phyloP scores from a whole-genome alignment of 768 basidiomycete species.

The Tricholoma sp. region DNA sequence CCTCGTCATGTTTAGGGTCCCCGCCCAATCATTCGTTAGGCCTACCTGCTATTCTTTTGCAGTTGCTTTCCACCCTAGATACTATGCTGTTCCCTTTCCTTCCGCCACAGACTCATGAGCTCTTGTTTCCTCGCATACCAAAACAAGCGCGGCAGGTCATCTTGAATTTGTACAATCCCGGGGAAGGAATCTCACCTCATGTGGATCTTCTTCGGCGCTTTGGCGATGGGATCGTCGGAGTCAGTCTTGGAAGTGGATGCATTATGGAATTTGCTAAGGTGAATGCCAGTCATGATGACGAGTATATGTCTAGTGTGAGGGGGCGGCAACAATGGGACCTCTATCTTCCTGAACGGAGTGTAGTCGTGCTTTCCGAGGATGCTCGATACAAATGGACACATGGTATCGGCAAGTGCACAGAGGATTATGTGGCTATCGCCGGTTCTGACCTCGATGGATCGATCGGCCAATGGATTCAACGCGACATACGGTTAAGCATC shows the following conservation, averaged over 20 bases:
- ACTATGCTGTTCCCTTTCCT: slow-evolving; percentile 44
- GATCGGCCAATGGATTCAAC: slow-evolving; percentile 36
- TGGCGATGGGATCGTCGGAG: slow-evolving; percentile 85
- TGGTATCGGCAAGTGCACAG: slow-evolving; percentile 63
- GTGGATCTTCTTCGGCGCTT: slow-evolving; percentile 82
- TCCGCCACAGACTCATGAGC: slow-evolving; percentile 40
- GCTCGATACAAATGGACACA: slow-evolving; percentile 88
- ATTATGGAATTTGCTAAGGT: slow-evolving; percentile 69
- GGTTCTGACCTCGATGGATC: slow-evolving; percentile 14
- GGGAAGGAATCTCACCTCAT: slow-evolving; percentile 86
- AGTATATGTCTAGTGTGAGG: neutral
- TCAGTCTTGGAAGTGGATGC: slow-evolving; percentile 76
- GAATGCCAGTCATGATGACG: slow-evolving; percentile 1
- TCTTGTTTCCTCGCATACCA: slow-evolving; percentile 55
- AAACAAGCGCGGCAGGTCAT: slow-evolving; percentile 74
- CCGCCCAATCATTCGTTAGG: slow-evolving; percentile 24
- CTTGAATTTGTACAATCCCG: slow-evolving; percentile 82
- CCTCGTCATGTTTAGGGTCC: slow-evolving; percentile 1
- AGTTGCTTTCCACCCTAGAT: slow-evolving; percentile 49
- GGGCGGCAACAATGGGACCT: slow-evolving; percentile 35
- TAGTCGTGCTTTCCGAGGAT: slow-evolving; percentile 73
- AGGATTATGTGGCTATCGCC: slow-evolving; percentile 51
- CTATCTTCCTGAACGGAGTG: slow-evolving; percentile 70
- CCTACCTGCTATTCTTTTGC: slow-evolving; percentile 51
- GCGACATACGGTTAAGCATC: slow-evolving; percentile 65